Percentiles rank a stretch among this genome's conserved stretches.
phyloP scores from a whole-genome alignment of 164 flowering plant genomes.

The Sedum album region DNA sequence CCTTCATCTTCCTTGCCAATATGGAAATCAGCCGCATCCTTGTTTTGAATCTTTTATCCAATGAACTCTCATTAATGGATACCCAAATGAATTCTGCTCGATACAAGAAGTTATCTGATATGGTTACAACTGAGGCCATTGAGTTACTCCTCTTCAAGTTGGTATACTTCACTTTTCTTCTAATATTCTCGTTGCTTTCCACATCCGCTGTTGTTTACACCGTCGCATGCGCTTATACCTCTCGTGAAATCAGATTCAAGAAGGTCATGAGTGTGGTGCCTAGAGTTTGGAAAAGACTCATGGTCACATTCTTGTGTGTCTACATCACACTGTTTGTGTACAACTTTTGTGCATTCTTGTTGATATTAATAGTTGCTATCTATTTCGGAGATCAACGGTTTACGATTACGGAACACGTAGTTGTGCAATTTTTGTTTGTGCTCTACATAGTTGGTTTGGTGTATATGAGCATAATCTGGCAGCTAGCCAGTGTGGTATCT shows the following conservation, averaged over 20 bases:
- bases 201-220: constrained; percentile 43
- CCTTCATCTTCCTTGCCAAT: constrained; percentile 22
- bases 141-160: constrained; percentile 24
- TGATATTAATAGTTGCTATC: constrained; percentile 11
- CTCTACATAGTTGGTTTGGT: constrained; percentile 28
- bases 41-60: background rate
- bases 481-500: too few relatives aligned
- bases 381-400: background rate
- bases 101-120: background rate
- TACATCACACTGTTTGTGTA: constrained; percentile 25
- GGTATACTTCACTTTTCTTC: constrained; percentile 20
- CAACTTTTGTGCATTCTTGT: constrained; percentile 16
- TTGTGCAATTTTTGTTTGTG: constrained; percentile 14
- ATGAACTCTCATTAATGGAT: background rate
- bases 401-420: background rate
- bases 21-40: constrained; percentile 11
- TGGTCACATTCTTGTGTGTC: constrained; percentile 39
- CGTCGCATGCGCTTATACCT: constrained; percentile 37
- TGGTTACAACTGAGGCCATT: constrained; percentile 13
- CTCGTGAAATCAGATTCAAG: constrained; percentile 25
- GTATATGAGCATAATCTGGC: too few relatives aligned
- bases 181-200: constrained; percentile 31
- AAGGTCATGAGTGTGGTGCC: constrained; percentile 44
- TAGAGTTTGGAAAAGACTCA: constrained; percentile 49
- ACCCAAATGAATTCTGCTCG: background rate